Evolutionary conservation across 2,329 filamentous ascomycete species (phyloP).

Genomic region (Fusarium siculi): DNA sequence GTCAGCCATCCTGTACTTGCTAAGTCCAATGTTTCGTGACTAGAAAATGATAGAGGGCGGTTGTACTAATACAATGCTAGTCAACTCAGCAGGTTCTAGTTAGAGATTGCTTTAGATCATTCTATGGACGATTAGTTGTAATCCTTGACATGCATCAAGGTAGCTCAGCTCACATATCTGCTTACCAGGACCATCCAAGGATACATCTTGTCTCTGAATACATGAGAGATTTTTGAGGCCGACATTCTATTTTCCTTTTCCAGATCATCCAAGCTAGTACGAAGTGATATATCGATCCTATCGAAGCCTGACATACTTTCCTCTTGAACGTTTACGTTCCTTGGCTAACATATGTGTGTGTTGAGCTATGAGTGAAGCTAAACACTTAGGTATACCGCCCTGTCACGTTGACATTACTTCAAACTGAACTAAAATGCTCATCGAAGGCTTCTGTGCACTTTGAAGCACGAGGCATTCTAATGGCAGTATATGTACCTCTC

Average conservation of each 20-base stretch:
- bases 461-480: neutral
- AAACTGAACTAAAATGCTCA: no score
- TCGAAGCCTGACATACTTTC: fast-evolving
- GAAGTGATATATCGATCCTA: neutral
- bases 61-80: fast-evolving
- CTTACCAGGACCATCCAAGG: no score
- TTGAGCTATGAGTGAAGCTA: neutral
- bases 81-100: no score
- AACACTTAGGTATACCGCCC: fast-evolving
- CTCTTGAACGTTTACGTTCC: neutral
- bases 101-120: fast-evolving
- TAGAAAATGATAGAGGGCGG: neutral
- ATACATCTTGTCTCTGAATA: no score
- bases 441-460: neutral
- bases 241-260: fast-evolving
- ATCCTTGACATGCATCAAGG: fast-evolving
- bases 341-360: fast-evolving
- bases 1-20: no score
- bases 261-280: fast-evolving
- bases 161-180: fast-evolving
- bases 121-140: fast-evolving
- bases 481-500: fast-evolving
- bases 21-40: neutral
- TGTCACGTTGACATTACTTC: fast-evolving
- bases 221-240: neutral